A percentile compares a stretch with the other conserved stretches of the same genome.
phyloP scores from a whole-genome alignment of 2,329 filamentous ascomycete genomes.

The Triangularia setosa region DNA sequence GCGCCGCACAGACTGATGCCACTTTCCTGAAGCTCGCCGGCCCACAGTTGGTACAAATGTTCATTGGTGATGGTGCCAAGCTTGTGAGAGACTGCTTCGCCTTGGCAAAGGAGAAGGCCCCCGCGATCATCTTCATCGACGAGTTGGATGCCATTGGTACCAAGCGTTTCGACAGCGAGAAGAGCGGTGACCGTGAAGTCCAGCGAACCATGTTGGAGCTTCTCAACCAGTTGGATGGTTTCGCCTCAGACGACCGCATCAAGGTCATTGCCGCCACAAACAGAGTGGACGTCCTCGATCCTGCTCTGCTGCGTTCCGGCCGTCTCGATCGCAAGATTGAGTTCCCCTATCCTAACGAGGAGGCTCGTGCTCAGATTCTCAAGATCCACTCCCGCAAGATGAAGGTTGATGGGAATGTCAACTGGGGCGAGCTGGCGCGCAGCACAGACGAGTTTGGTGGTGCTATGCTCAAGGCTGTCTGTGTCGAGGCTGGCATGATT shows the following conservation, averaged over 20 bases:
- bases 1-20: constrained; percentile 94
- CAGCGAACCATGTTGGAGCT: constrained; percentile 98
- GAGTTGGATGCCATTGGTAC: constrained; percentile 97
- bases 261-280: constrained; percentile 95
- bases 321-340: constrained; percentile 97
- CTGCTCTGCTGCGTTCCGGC: constrained; percentile 83
- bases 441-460: constrained; percentile 98
- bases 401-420: constrained; percentile 88
- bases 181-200: constrained; percentile 95
- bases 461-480: constrained; percentile 96
- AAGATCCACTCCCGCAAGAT: constrained; percentile 98
- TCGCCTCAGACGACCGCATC: constrained; percentile 93
- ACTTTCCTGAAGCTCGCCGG: constrained; percentile 98
- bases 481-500: constrained; percentile 99
- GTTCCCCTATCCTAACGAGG: constrained; percentile 96
- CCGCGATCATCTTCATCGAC: constrained; percentile 99
- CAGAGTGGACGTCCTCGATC: constrained; percentile 89
- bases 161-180: constrained; percentile 98
- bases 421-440: constrained; percentile 92
- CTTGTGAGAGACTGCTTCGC: constrained; percentile 97
- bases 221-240: constrained; percentile 96
- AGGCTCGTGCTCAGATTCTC: constrained; percentile 92
- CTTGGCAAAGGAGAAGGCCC: constrained; percentile 96
- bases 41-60: constrained; percentile 98
- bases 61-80: constrained; percentile 97